phyloP scores from a whole-genome alignment of 2,329 filamentous ascomycete species.

The Samsoniella hepiali region DNA sequence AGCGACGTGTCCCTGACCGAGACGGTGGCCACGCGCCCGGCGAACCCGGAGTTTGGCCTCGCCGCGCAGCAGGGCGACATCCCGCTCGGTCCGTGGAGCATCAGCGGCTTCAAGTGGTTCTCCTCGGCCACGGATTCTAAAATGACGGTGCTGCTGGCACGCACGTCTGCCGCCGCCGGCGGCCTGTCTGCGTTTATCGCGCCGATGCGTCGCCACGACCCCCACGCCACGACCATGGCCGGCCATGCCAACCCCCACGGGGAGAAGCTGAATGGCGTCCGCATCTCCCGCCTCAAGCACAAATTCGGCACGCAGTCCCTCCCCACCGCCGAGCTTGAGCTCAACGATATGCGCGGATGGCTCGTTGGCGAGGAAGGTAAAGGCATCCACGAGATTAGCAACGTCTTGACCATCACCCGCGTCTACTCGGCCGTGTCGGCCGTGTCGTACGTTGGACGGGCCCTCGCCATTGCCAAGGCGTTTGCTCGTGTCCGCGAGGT shows the following conservation, averaged over 20 bases:
- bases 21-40: constrained; percentile 48
- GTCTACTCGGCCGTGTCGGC: constrained; percentile 54
- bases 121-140: constrained; percentile 63
- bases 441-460: constrained; percentile 52
- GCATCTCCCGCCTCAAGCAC: constrained; percentile 66
- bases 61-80: constrained; percentile 11
- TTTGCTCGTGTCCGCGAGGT: constrained; percentile 57
- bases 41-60: constrained; percentile 13
- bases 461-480: constrained; percentile 54
- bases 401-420: constrained; percentile 65
- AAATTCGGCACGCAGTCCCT: constrained; percentile 69
- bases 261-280: constrained; percentile 61
- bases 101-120: constrained; percentile 69
- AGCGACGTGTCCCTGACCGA: constrained; percentile 68
- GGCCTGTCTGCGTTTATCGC: constrained; percentile 62
- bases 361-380: constrained; percentile 64
- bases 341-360: constrained; percentile 60
- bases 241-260: constrained; percentile 27
- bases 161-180: constrained; percentile 41
- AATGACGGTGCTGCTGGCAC: constrained; percentile 60
- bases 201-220: constrained; percentile 51
- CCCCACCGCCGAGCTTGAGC: constrained; percentile 69
- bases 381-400: constrained; percentile 65
- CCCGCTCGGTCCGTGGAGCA: constrained; percentile 52
- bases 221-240: constrained; percentile 29